Evolutionary conservation across 129 eudicot genomes (phyloP).

Genomic region (Logfia minima): DNA sequence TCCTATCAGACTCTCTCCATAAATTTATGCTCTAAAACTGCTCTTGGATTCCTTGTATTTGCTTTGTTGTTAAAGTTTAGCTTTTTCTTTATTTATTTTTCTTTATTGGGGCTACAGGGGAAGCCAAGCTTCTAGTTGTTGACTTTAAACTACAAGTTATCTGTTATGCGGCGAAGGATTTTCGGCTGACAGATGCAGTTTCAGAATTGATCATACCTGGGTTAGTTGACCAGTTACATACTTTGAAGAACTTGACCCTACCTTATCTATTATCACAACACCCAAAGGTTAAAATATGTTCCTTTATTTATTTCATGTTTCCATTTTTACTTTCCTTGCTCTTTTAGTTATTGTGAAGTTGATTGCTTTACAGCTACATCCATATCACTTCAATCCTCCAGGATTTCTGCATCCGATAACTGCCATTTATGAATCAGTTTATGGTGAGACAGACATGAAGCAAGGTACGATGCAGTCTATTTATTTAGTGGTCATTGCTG

Average conservation of each 20-base stretch:
- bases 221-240: slow-evolving; percentile 70
- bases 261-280: slow-evolving; percentile 60
- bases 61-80: no score
- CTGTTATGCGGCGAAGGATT: slow-evolving; percentile 74
- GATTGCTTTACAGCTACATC: slow-evolving; percentile 60
- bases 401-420: slow-evolving; percentile 83
- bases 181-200: slow-evolving; percentile 51
- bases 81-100: background rate
- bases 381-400: slow-evolving; percentile 86
- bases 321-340: background rate
- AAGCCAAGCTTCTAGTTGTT: slow-evolving; percentile 64
- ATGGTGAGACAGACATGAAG: slow-evolving; percentile 92
- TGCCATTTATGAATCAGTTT: slow-evolving; percentile 69
- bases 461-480: slow-evolving; percentile 56
- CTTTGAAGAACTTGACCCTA: slow-evolving; percentile 58
- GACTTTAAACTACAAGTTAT: slow-evolving; percentile 75
- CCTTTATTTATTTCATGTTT: background rate
- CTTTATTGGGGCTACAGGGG: slow-evolving; percentile 53
- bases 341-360: slow-evolving; percentile 11
- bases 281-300: slow-evolving; percentile 51
- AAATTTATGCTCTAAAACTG: background rate
- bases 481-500: slow-evolving; percentile 11
- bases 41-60: background rate
- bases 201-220: slow-evolving; percentile 83
- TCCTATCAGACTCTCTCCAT: no score